Evolutionary conservation across 768 basidiomycete species (phyloP).

Genomic region (Pleurotus pulmonarius): DNA sequence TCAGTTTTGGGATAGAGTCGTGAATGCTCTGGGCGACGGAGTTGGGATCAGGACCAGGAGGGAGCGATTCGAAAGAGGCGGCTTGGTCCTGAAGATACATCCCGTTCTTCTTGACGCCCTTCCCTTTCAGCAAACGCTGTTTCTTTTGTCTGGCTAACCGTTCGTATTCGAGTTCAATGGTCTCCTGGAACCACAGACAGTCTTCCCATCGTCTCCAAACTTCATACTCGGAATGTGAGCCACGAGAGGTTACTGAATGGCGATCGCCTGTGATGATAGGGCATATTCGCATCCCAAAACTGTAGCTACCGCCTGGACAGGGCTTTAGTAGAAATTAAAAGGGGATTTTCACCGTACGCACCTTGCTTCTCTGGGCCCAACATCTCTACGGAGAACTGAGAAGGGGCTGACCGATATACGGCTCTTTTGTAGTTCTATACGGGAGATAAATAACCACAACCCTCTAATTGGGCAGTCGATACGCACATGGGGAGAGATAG

Average conservation of each 20-base stretch:
- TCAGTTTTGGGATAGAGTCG: slow-evolving; percentile 58
- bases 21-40: slow-evolving; percentile 69
- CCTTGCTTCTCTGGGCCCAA: slow-evolving; percentile 57
- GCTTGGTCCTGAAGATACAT: slow-evolving; percentile 70
- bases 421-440: slow-evolving; percentile 58
- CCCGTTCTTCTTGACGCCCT: slow-evolving; percentile 72
- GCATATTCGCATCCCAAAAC: slow-evolving; percentile 61
- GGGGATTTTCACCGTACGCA: slow-evolving; percentile 13
- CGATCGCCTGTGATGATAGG: slow-evolving; percentile 30
- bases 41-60: slow-evolving; percentile 74
- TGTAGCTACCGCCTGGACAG: slow-evolving; percentile 43
- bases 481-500: slow-evolving; percentile 20
- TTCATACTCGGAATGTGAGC: slow-evolving; percentile 51
- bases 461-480: neutral
- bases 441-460: neutral
- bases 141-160: slow-evolving; percentile 65
- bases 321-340: slow-evolving; percentile 4
- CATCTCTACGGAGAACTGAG: slow-evolving; percentile 56
- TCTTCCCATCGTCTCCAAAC: slow-evolving; percentile 84
- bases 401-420: slow-evolving; percentile 56
- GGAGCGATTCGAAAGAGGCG: slow-evolving; percentile 82
- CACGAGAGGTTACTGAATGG: slow-evolving; percentile 31
- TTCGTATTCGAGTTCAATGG: slow-evolving; percentile 62
- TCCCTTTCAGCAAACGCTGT: slow-evolving; percentile 64
- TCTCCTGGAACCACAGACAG: slow-evolving; percentile 72